Evolutionary conservation across 2,329 filamentous ascomycete genomes (phyloP).

Genomic region (Aureobasidium sp.): DNA sequence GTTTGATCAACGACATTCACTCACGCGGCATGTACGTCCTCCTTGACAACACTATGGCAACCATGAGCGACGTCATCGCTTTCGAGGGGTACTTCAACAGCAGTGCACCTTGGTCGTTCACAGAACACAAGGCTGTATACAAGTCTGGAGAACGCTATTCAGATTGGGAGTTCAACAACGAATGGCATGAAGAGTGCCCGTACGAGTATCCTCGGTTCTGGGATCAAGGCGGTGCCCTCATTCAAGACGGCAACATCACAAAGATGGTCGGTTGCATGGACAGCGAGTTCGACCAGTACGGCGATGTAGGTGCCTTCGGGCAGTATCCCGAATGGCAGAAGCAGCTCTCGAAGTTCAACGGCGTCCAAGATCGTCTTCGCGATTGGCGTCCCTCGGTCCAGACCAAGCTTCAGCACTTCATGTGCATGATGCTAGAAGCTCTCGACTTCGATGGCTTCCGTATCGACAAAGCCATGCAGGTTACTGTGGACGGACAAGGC

Average conservation of each 20-base stretch:
- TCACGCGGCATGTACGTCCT: constrained; percentile 57
- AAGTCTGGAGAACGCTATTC: constrained; percentile 50
- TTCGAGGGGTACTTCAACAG: constrained; percentile 55
- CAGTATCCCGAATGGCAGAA: constrained; percentile 57
- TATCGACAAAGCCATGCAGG: constrained; percentile 60
- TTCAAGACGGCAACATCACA: constrained; percentile 31
- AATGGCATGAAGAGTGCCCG: constrained; percentile 42
- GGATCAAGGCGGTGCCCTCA: constrained; percentile 53
- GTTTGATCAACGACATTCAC: constrained; percentile 55
- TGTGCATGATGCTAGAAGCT: constrained; percentile 55
- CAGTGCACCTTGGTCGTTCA: constrained; percentile 48
- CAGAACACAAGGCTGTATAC: constrained; percentile 53
- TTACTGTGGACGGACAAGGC: constrained; percentile 55
- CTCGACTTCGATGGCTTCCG: constrained; percentile 62
- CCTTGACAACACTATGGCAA: constrained; percentile 59
- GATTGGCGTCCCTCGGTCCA: constrained; percentile 56
- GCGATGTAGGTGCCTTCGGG: constrained; percentile 57
- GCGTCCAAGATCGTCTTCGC: constrained; percentile 59
- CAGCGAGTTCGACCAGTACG: constrained; percentile 57
- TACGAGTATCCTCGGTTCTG: constrained; percentile 58
- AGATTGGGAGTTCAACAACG: constrained; percentile 52
- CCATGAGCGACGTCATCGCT: constrained; percentile 55
- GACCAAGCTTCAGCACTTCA: constrained; percentile 53
- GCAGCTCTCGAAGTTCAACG: constrained; percentile 59
- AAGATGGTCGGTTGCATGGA: constrained; percentile 32